These are phyloP conservation scores for Lindgomyces ingoldianus DNA, from an alignment of 495 filamentous ascomycete genomes.

Conservation along the genomic window DNA sequence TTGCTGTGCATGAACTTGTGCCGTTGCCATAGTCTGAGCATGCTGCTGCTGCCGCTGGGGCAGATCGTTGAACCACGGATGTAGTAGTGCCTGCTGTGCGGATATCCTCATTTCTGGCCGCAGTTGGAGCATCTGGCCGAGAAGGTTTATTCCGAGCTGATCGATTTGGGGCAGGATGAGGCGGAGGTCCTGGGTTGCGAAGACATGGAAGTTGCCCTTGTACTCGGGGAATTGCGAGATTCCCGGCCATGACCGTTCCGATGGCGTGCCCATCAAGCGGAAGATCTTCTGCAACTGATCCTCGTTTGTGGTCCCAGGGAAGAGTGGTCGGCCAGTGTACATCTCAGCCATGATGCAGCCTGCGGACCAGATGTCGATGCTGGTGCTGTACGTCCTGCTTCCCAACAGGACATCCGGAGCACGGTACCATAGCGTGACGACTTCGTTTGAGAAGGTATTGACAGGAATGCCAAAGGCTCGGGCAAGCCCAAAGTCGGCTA, in stretches of 20 bases:
- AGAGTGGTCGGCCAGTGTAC: slow-evolving; percentile 75
- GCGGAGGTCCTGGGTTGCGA: slow-evolving; percentile 86
- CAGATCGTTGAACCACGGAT: slow-evolving; percentile 85
- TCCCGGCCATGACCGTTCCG: slow-evolving; percentile 94
- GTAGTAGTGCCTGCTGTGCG: slow-evolving; percentile 77
- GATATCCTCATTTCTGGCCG: slow-evolving; percentile 89
- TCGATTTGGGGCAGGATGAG: slow-evolving; percentile 90
- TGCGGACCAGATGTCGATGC: slow-evolving; percentile 93
- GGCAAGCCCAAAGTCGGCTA: slow-evolving; percentile 97
- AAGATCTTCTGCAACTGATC: slow-evolving; percentile 81
- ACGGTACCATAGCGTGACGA: slow-evolving; percentile 93
- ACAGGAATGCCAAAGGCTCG: slow-evolving; percentile 87
- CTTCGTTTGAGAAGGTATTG: slow-evolving; percentile 84
- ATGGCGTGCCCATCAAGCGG: slow-evolving; percentile 84
- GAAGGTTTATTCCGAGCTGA: slow-evolving; percentile 75
- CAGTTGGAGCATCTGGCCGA: slow-evolving; percentile 88
- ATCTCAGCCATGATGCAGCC: slow-evolving; percentile 94
- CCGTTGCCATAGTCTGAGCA: slow-evolving; percentile 40
- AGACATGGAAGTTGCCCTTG: slow-evolving; percentile 89
- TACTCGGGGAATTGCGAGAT: slow-evolving; percentile 88
- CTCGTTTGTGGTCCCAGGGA: slow-evolving; percentile 82
- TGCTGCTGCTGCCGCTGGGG: slow-evolving; percentile 51
- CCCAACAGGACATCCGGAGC: slow-evolving; percentile 86
- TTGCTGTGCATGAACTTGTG: slow-evolving; percentile 39
- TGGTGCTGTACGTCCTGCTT: slow-evolving; percentile 83